Evolutionary conservation across 2,329 filamentous ascomycete genomes (phyloP), one percentile per base, ranked within the genome.

Genomic region (Pyricularia pennisetigena): DNA sequence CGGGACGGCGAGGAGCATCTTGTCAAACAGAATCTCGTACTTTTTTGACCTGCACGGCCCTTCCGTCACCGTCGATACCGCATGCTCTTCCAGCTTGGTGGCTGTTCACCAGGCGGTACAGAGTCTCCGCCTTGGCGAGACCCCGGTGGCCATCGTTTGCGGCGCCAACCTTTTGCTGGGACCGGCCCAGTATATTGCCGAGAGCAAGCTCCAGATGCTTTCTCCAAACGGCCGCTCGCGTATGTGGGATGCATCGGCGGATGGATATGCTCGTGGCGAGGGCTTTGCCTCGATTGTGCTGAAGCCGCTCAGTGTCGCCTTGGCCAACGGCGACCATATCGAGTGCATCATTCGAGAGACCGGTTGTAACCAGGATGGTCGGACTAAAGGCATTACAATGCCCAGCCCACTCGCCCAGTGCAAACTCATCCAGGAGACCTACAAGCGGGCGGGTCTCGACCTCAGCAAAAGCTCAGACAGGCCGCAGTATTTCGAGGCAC

Each of bases 221-320:
- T 79, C 78, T 23, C 76, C 78, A 2, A 73, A 76, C 1, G 77
- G 78, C 0, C 75, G 74, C 59, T 79, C 75, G 26, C 75, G 76
- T 20, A 79, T 78, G 71, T 85, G 80, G 74, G 83, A 85, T 69
- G 72, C 73, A 0, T 72, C 73, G 7, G 84, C 81, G 0, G 77
- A 83, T 68, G 85, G 84, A 0, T 86, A 86, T 70, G 82, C 79
- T 0, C 77, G 83, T n/a, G 84, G 83, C 3, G 84, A 86, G 70
- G 85, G 83, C 2, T 72, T 82, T 16, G 81, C 76, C 0, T 76
- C 79, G 2, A 41, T 86, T 0, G 70, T 85, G 0, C 70, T 86
- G 2, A 86, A 86, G 73, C 77, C 73, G 0, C 74, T 78, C 20
- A 78, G 78, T 10, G 76, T 76, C 49, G 85, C 85, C 0, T 68